A percentile compares a stretch with the other conserved stretches of the same genome.
These are phyloP conservation scores for Penicillium ucsense DNA, from an alignment of 495 filamentous ascomycete species.

Conservation along the genomic window DNA sequence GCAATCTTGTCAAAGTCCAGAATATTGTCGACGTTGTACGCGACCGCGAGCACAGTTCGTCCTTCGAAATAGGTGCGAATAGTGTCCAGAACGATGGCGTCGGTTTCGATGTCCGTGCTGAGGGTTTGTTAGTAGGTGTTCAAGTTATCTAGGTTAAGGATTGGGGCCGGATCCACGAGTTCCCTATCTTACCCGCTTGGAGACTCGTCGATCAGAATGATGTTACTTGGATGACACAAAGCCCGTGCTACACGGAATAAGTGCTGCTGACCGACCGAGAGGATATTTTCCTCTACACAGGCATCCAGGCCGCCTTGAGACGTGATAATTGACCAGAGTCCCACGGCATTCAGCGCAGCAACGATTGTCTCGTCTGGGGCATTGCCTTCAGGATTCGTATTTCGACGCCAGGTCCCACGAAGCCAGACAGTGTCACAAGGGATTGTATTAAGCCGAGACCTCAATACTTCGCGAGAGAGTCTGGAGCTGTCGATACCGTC, in stretches of 20 bases:
- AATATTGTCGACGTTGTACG: conserved; percentile 25
- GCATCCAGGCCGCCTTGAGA: conserved; percentile 31
- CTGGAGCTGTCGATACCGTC: conserved; percentile 36
- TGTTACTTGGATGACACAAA: conserved; percentile 12
- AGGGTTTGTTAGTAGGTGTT: no score
- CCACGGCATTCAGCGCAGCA: conserved; percentile 24
- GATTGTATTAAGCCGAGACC: conserved; percentile 30
- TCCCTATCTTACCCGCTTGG: conserved; percentile 25
- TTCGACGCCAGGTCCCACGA: conserved; percentile 33
- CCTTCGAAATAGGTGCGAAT: conserved; percentile 19
- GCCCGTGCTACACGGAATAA: conserved; percentile 40
- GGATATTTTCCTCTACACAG: conserved; percentile 23
- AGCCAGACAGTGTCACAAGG: conserved; percentile 42
- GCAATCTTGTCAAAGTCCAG: conserved; percentile 27
- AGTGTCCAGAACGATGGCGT: conserved; percentile 22
- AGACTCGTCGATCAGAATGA: conserved; percentile 39
- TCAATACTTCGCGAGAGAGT: conserved; percentile 18
- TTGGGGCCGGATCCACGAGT: no score
- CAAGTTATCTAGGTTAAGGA: no score
- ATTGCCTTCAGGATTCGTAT: conserved; percentile 29
- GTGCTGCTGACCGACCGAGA: conserved; percentile 38
- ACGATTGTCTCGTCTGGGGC: conserved; percentile 28
- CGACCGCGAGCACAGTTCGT: conserved; percentile 25
- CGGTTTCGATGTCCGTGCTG: conserved; percentile 25
- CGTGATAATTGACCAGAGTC: conserved; percentile 28